These are phyloP conservation scores for Silene vulgaris DNA, from an alignment of 179 eudicot genomes.

Conservation along the genomic window DNA sequence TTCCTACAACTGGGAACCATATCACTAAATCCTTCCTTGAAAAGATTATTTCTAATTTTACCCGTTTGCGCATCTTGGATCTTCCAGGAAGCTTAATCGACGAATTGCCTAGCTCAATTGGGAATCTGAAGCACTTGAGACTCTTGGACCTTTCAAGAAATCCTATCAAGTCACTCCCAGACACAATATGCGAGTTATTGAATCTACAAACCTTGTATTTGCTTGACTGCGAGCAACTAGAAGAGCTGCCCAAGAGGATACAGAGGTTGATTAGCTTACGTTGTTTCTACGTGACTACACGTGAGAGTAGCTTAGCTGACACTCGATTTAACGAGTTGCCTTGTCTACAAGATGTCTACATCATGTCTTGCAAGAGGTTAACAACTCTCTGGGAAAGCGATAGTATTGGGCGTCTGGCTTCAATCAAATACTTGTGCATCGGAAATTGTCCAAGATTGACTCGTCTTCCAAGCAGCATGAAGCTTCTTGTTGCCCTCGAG, in stretches of 20 bases:
- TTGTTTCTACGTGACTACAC: conserved; percentile 34
- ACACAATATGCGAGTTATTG: conserved; percentile 33
- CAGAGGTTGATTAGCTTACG: conserved; percentile 28
- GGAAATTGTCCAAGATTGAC: conserved; percentile 27
- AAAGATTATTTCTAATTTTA: conserved; percentile 22
- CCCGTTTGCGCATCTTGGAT: conserved; percentile 27
- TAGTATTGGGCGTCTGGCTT: conserved; percentile 18
- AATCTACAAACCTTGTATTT: conserved; percentile 39
- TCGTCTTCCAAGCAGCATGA: conserved; percentile 21
- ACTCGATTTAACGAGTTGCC: conserved; percentile 8
- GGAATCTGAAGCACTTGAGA: conserved; percentile 39
- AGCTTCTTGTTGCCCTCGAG: conserved; percentile 14
- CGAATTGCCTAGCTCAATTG: conserved; percentile 39
- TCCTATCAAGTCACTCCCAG: conserved; percentile 34
- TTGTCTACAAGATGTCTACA: conserved; percentile 22
- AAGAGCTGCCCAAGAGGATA: conserved; percentile 33
- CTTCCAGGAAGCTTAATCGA: conserved; percentile 23
- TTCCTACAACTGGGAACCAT: conserved; percentile 14
- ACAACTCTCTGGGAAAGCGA: conserved; percentile 26
- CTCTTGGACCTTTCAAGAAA: conserved; percentile 28
- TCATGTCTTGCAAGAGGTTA: conserved; percentile 25
- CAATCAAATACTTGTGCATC: conserved; percentile 29
- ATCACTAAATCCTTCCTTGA: conserved; percentile 27
- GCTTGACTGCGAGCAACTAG: conserved; percentile 29
- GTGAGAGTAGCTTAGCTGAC: conserved; percentile 16